Evolutionary conservation across 192 early-diverging fungal genomes (phyloP), one percentile per base, ranked within the genome.

Genomic region (Podila clonocystis): DNA sequence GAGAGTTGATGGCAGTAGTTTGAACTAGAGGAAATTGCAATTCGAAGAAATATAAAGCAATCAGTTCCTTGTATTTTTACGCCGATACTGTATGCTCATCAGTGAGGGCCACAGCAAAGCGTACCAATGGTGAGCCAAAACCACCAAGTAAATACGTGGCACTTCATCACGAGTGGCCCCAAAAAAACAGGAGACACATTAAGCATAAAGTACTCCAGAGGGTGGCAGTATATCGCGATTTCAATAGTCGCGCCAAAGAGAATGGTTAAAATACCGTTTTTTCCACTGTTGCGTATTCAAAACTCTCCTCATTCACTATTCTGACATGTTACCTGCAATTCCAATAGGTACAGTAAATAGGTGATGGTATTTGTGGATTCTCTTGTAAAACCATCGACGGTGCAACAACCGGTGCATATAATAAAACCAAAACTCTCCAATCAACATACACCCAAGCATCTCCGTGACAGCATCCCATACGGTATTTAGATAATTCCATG

Each of bases 331-430:
- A 63, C 91, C 89, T 19, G 85, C 85, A 62, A 94, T 87, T 0
- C 91, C 93, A 79, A 95, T 89, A 17, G 92, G 90, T 34, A 92
- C 91, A 1, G 91, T 86, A 75, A 87, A 90, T 57, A 90, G 83
- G 74, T 95, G 93, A 73, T 95, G 92, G 61, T 89, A 83, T 85
- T 95, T 95, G 85, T 95, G 94, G 57, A 95, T 89, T 67, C 74
- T 74, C 83, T 93, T 92, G 86, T 95, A 95, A 13, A 92, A 67
- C 26, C 73, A 61, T 34, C 87, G 85, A 50, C 86, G 87, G 84
- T 95, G 94, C 52, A 95, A 78, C 63, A 88, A 58, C 9, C 92
- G 83, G 83, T 95, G 94, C 31, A 85, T 84, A 84, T 86, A 93
- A 84, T 93, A 95, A 78, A 91, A 91, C 50, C 88, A 89, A 57